Evolutionary conservation across 306 rosid genomes (phyloP).

Genomic region (Vigna mungo): DNA sequence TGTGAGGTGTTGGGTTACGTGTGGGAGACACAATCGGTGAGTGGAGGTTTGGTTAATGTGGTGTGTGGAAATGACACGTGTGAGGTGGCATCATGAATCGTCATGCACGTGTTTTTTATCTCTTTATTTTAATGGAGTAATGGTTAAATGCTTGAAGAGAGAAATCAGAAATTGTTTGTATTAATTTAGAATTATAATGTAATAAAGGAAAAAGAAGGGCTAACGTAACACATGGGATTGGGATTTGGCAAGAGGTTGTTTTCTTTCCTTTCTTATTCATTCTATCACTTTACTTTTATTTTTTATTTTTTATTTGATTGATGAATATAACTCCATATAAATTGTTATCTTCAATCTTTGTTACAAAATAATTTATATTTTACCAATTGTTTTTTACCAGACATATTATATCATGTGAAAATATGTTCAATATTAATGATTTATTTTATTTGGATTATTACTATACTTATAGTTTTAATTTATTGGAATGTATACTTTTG

Average conservation of each 20-base stretch:
- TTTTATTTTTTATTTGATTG: neutral
- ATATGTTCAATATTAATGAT: no score
- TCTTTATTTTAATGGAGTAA: neutral
- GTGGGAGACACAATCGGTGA: constrained; percentile 33
- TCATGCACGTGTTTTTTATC: neutral
- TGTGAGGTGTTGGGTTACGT: neutral
- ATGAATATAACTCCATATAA: no score
- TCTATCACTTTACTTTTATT: neutral
- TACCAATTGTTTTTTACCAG: no score
- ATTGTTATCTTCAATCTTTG: no score
- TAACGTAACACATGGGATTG: constrained; percentile 34
- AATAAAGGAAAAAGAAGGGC: neutral
- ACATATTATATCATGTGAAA: no score
- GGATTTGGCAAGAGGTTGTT: constrained; percentile 24
- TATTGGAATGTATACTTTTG: no score
- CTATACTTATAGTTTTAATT: no score
- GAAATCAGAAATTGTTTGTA: no score
- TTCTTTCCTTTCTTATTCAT: constrained; percentile 45
- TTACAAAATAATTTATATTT: no score
- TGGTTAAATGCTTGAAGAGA: no score
- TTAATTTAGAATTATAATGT: no score
- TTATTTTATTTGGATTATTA: no score
- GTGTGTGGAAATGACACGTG: neutral
- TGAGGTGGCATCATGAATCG: neutral
- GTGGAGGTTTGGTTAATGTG: neutral